Percentiles rank a stretch among this genome's conserved stretches.
Evolutionary conservation across 768 basidiomycete species (phyloP).

Genomic region (Russula olivacea): DNA sequence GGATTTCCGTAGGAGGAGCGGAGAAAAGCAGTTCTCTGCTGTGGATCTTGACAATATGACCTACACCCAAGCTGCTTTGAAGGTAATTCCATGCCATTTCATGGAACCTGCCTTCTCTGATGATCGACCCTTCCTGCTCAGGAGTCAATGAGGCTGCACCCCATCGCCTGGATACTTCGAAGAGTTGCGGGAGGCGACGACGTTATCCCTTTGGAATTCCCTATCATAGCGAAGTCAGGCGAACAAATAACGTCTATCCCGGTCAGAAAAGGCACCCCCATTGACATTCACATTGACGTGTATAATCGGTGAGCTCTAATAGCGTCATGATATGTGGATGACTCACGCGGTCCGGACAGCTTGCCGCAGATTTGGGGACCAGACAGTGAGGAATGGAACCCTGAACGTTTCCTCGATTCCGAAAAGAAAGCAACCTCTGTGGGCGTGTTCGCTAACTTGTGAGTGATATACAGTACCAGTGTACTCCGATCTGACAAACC

Average conservation of each 20-base stretch:
- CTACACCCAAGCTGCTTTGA: slow-evolving; percentile 21
- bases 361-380: slow-evolving; percentile 23
- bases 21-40: background rate
- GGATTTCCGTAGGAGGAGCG: slow-evolving; percentile 5
- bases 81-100: slow-evolving; percentile 3
- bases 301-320: slow-evolving; percentile 19
- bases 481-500: background rate
- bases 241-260: slow-evolving; percentile 19
- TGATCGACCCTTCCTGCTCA: background rate
- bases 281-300: slow-evolving; percentile 15
- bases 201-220: slow-evolving; percentile 20
- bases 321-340: background rate
- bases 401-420: slow-evolving; percentile 21
- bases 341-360: background rate
- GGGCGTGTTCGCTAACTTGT: slow-evolving; percentile 24
- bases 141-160: slow-evolving; percentile 24
- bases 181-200: slow-evolving; percentile 20
- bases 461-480: background rate
- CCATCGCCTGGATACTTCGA: slow-evolving; percentile 13
- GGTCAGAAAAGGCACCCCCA: slow-evolving; percentile 20
- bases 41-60: slow-evolving; percentile 19
- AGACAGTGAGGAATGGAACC: slow-evolving; percentile 22
- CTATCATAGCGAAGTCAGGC: slow-evolving; percentile 18
- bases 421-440: slow-evolving; percentile 20
- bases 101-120: background rate